phyloP scores from a whole-genome alignment of 805 yeast genomes.

The Clavispora asparagi region DNA sequence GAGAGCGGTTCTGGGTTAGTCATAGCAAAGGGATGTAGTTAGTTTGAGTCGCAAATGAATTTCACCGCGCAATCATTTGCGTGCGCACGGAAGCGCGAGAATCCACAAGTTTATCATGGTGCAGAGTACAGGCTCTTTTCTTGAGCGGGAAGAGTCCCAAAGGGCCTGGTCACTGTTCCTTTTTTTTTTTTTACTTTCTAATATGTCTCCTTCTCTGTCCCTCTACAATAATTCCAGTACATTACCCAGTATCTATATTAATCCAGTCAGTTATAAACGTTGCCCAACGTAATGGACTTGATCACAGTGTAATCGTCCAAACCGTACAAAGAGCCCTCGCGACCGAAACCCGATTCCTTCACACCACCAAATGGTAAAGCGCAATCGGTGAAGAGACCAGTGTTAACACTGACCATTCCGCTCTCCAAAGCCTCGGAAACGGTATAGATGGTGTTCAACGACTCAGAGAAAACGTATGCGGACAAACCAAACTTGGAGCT shows the following conservation, averaged over 20 bases:
- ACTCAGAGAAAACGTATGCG: slow-evolving; percentile 52
- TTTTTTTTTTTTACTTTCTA: too few relatives aligned
- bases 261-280: slow-evolving; percentile 22
- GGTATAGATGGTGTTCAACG: slow-evolving; percentile 44
- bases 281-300: slow-evolving; percentile 63
- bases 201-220: too few relatives aligned
- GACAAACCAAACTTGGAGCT: slow-evolving; percentile 55
- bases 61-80: neutral
- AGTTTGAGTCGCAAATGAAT: neutral
- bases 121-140: too few relatives aligned
- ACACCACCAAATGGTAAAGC: slow-evolving; percentile 74
- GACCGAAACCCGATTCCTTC: slow-evolving; percentile 73
- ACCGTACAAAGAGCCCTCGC: slow-evolving; percentile 76
- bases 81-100: neutral
- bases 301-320: slow-evolving; percentile 65
- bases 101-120: too few relatives aligned
- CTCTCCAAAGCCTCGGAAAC: slow-evolving; percentile 61
- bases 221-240: too few relatives aligned
- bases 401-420: slow-evolving; percentile 81
- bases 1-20: neutral
- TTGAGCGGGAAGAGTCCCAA: too few relatives aligned
- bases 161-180: too few relatives aligned
- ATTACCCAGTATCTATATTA: neutral
- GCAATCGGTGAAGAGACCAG: slow-evolving; percentile 66
- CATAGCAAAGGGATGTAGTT: neutral